Conservation (phyloP, 768 basidiomycete genomes). For the Phylloporus scabripes region DNA sequence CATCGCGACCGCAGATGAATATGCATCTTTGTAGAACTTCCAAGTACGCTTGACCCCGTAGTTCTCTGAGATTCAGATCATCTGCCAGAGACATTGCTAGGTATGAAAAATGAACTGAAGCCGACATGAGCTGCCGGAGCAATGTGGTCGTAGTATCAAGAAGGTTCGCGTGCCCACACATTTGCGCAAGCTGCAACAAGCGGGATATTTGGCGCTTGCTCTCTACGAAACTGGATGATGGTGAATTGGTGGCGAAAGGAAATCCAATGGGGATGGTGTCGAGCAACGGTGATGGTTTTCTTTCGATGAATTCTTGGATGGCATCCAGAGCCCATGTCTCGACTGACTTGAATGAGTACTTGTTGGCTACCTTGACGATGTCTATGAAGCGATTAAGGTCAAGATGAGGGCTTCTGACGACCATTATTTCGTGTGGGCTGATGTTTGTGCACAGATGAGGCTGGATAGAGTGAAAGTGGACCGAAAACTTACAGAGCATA, state of each 20-base stretch:
- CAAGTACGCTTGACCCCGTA: constrained; percentile 64
- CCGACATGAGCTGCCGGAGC: constrained; percentile 56
- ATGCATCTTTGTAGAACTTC: constrained; percentile 65
- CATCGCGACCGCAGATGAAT: constrained; percentile 19
- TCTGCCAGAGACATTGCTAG: constrained; percentile 70
- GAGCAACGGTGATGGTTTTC: constrained; percentile 49
- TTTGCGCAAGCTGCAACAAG: constrained; percentile 60
- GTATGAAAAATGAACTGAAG: constrained; percentile 62
- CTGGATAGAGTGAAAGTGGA: background rate
- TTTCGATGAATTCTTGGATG: constrained; percentile 63
- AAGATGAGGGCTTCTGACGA: constrained; percentile 42
- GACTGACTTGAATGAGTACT: constrained; percentile 68
- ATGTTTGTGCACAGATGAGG: constrained; percentile 1
- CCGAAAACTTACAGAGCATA: constrained; percentile 57
- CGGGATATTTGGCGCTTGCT: constrained; percentile 48
- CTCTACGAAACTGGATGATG: constrained; percentile 35
- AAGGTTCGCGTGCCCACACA: constrained; percentile 57
- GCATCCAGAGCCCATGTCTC: constrained; percentile 73
- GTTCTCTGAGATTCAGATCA: constrained; percentile 53
- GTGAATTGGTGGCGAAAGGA: constrained; percentile 19
- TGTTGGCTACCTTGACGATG: constrained; percentile 62
- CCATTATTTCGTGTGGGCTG: constrained; percentile 59
- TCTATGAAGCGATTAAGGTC: constrained; percentile 54
- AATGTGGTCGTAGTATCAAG: constrained; percentile 54
- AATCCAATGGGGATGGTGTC: constrained; percentile 34